Evolutionary conservation across 164 flowering plant species (phyloP), one percentile per base, ranked within the genome.

Genomic region (Pachysandra terminalis): DNA sequence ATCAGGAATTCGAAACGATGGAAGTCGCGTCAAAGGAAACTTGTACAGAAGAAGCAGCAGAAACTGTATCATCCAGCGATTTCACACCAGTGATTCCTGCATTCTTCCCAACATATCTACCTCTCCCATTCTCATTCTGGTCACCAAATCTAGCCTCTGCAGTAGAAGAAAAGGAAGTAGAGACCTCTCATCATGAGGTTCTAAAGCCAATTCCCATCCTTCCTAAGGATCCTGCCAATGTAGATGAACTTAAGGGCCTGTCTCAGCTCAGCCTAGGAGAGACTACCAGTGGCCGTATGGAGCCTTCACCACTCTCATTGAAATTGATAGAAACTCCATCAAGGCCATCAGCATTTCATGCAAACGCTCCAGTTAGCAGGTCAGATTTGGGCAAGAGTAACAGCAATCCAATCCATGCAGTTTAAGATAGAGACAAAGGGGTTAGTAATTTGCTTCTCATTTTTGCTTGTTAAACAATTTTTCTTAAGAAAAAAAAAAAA

Each of bases 201-300:
- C 63, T 84, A 37, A 85, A 75, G 77, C 87, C 89, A 53, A 78
- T 77, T 51, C 83, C 92, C 1, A 45, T 82, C 41, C 56, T 80
- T 27, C 79, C 72, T 12, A 86, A 80, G 68, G 81, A 87, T 51
- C 87, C 88, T 14, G 81, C 82, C 45, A 81, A 84, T 66, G 84
- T 83, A 5, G 91, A 87, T 67, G 81, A 82, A 64, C 75, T 87
- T 10, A 83, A 80, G 19, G 86, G 92, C 53, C 74, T 87, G 85
- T 84, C 87, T 73, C 83, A 81, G 40, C 83, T 87, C 17, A 81
- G 74, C 49, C 60, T 87, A 32, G 79, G 70, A 48, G 87, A 82
- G 60, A 52, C 70, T 3, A 74, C 56, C 59, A 57, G 61, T 54
- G 55, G 68, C 54, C 71, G 51, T n/a, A 53, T 59, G 19, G 79